These are phyloP conservation scores for Fragaria ananassa DNA, from an alignment of 306 rosid genomes.

Conservation along the genomic window DNA sequence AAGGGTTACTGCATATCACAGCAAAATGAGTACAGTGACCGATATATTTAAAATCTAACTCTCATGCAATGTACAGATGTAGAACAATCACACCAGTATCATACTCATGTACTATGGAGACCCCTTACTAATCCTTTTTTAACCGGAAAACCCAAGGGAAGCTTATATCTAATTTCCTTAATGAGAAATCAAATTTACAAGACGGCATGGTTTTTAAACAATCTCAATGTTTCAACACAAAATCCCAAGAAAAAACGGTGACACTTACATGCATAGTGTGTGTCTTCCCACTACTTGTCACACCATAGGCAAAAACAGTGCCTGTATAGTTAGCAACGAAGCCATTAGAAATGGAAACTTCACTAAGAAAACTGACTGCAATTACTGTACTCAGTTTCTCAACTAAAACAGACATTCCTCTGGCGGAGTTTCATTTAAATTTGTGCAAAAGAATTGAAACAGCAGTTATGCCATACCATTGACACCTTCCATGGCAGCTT, in stretches of 20 bases:
- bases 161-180: not conserved
- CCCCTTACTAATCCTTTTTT: not conserved
- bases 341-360: not conserved
- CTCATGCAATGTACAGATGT: not conserved
- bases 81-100: not conserved
- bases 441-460: not conserved
- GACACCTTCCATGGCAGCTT: constrained; percentile 98
- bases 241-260: constrained; percentile 18
- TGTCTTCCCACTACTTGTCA: constrained; percentile 98
- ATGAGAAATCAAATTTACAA: not conserved
- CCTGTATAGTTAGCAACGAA: constrained; percentile 50
- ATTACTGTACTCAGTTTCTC: not conserved
- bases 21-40: not conserved
- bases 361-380: constrained; percentile 8
- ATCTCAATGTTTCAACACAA: not conserved
- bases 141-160: not conserved
- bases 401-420: not conserved
- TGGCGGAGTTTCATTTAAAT: not conserved
- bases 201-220: not conserved
- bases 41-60: not conserved
- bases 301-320: constrained; percentile 98
- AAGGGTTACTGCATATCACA: not conserved
- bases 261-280: constrained; percentile 99
- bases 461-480: constrained; percentile 51
- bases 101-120: not conserved